These are phyloP conservation scores for Lactifluus piperatus DNA, from an alignment of 768 basidiomycete species.

Conservation along the genomic window DNA sequence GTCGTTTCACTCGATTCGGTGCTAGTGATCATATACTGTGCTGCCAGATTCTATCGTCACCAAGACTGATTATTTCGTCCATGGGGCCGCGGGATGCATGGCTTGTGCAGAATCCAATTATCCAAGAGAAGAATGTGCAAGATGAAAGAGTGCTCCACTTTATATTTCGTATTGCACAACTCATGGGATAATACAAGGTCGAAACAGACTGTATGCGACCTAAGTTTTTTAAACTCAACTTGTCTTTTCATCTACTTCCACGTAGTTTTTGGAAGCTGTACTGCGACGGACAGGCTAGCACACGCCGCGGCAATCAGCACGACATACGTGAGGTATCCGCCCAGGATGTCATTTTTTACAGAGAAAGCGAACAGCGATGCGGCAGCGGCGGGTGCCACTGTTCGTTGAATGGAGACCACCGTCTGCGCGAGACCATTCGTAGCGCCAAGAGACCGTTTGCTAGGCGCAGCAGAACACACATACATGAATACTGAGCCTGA, in stretches of 20 bases:
- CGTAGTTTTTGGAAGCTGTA: conserved; percentile 8
- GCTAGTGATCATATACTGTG: too few species aligned
- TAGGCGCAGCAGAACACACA: conserved; percentile 56
- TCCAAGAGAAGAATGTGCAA: not conserved
- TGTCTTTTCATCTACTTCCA: conserved; percentile 1
- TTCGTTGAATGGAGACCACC: conserved; percentile 31
- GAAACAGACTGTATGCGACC: not conserved
- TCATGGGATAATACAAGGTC: not conserved
- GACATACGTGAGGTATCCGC: conserved; percentile 30
- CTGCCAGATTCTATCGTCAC: too few species aligned
- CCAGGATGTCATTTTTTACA: conserved; percentile 37
- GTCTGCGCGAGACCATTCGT: conserved; percentile 49
- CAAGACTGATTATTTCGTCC: not conserved
- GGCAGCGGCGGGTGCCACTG: conserved; percentile 46
- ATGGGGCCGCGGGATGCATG: too few species aligned
- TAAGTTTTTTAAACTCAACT: not conserved
- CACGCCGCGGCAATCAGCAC: not conserved
- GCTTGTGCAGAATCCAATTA: too few species aligned
- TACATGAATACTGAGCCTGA: conserved; percentile 64
- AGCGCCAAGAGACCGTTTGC: conserved; percentile 53
- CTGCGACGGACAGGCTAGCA: conserved; percentile 1
- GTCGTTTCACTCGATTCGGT: not conserved
- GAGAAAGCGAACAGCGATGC: conserved; percentile 64
- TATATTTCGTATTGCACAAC: not conserved
- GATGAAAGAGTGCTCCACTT: not conserved